Evolutionary conservation across 805 yeast genomes (phyloP).

Genomic region (Ogataea ganodermae): DNA sequence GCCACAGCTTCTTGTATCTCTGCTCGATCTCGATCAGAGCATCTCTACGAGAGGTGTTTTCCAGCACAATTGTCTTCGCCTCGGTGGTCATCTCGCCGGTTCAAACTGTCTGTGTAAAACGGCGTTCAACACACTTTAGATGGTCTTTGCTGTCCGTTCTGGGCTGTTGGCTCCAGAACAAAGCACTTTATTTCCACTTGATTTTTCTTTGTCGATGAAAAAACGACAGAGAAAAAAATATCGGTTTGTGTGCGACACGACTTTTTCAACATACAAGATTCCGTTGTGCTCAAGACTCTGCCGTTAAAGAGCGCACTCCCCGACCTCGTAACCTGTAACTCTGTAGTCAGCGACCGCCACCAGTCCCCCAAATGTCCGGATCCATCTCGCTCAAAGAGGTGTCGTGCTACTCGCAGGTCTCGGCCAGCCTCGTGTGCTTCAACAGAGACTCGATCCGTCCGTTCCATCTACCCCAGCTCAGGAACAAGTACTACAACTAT

Average conservation of each 20-base stretch:
- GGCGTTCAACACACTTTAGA: no score
- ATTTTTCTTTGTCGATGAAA: no score
- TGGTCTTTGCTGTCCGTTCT: no score
- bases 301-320: no score
- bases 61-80: slow-evolving; percentile 42
- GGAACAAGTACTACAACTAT: not conserved
- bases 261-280: no score
- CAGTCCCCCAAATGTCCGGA: not conserved
- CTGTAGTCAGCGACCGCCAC: no score
- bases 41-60: slow-evolving; percentile 89
- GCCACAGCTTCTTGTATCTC: slow-evolving; percentile 86
- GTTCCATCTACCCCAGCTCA: not conserved
- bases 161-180: no score
- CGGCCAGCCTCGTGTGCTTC: slow-evolving; percentile 3
- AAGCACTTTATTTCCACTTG: no score
- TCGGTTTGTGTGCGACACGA: no score
- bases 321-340: no score
- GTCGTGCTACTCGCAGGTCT: slow-evolving; percentile 9
- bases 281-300: no score
- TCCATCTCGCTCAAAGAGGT: not conserved
- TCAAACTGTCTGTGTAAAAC: not conserved
- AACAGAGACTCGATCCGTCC: slow-evolving; percentile 4
- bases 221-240: no score
- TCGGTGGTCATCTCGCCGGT: slow-evolving; percentile 25
- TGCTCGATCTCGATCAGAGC: slow-evolving; percentile 85